These are phyloP conservation scores for Chaetoscypha palmicola DNA, from an alignment of 2,329 filamentous ascomycete genomes.

Conservation along the genomic window DNA sequence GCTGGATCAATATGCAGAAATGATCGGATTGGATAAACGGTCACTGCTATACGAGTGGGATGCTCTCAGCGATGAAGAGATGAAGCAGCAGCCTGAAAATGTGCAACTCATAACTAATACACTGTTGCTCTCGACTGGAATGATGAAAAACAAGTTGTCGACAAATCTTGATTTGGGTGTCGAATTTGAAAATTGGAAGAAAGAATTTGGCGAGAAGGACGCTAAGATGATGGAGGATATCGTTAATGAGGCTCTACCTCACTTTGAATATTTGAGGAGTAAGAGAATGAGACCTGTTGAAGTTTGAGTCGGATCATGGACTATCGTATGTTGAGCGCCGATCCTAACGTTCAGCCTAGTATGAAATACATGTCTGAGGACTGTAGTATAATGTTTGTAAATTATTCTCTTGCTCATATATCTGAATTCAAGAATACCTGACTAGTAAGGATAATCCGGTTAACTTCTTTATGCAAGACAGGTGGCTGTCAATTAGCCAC, in stretches of 20 bases:
- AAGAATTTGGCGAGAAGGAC: slow-evolving; percentile 6
- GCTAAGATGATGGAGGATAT: slow-evolving; percentile 1
- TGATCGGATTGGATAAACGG: not conserved
- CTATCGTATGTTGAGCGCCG: too few relatives aligned
- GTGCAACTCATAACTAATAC: not conserved
- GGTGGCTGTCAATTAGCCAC: too few relatives aligned
- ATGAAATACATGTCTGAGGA: too few relatives aligned
- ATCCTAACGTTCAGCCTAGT: too few relatives aligned
- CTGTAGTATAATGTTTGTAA: too few relatives aligned
- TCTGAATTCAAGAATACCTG: too few relatives aligned
- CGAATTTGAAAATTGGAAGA: slow-evolving; percentile 4
- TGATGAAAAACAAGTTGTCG: slow-evolving; percentile 2
- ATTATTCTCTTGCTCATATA: too few relatives aligned
- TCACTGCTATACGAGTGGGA: not conserved
- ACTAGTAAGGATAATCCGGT: too few relatives aligned
- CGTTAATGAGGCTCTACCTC: slow-evolving; percentile 3
- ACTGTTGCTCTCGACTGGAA: slow-evolving; percentile 1
- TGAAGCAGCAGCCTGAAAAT: not conserved
- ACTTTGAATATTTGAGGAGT: slow-evolving; percentile 4
- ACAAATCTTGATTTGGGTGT: not conserved
- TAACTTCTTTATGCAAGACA: too few relatives aligned
- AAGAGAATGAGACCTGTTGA: not conserved
- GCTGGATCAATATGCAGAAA: not conserved
- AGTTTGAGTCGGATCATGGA: too few relatives aligned
- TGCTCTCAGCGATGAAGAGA: not conserved